These are phyloP conservation scores for Platismatia glauca DNA, from an alignment of 495 filamentous ascomycete species.

Conservation along the genomic window DNA sequence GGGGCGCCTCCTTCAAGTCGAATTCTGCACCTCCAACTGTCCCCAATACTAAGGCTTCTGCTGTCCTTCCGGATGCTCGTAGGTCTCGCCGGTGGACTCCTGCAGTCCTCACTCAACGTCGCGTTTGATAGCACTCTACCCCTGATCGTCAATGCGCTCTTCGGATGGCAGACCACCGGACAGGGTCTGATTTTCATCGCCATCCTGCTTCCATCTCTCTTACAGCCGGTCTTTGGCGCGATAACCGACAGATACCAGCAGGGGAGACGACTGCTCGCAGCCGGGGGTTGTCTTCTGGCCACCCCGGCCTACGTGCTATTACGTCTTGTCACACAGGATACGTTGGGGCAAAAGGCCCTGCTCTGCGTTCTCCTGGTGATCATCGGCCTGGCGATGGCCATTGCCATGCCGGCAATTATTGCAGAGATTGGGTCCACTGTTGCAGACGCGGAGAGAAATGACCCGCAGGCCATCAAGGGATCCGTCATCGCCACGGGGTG, in stretches of 20 bases:
- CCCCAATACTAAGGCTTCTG: conserved; percentile 27
- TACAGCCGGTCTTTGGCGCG: conserved; percentile 45
- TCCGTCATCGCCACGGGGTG: conserved; percentile 5
- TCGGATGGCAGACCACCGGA: conserved; percentile 49
- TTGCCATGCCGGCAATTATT: conserved; percentile 57
- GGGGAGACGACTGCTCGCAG: conserved; percentile 44
- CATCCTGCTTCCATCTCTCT: conserved; percentile 49
- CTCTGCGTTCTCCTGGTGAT: conserved; percentile 48
- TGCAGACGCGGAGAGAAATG: conserved; percentile 42
- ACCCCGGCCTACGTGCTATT: conserved; percentile 47
- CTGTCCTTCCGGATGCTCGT: conserved; percentile 39
- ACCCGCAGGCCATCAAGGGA: conserved; percentile 33
- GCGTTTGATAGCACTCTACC: conserved; percentile 45
- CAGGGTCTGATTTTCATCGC: conserved; percentile 58
- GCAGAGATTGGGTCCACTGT: conserved; percentile 58
- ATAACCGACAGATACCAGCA: conserved; percentile 39
- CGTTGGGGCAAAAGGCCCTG: conserved; percentile 51
- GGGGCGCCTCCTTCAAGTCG: too few relatives aligned
- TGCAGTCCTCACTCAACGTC: conserved; percentile 48
- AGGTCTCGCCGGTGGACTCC: conserved; percentile 38
- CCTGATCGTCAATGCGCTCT: conserved; percentile 42
- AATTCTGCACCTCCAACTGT: too few relatives aligned
- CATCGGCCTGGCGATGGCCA: conserved; percentile 42
- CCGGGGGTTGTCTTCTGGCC: conserved; percentile 47
- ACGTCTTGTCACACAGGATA: conserved; percentile 47